phyloP scores from a whole-genome alignment of 805 yeast species.

The Sugiyamaella boreocaroliniensis region DNA sequence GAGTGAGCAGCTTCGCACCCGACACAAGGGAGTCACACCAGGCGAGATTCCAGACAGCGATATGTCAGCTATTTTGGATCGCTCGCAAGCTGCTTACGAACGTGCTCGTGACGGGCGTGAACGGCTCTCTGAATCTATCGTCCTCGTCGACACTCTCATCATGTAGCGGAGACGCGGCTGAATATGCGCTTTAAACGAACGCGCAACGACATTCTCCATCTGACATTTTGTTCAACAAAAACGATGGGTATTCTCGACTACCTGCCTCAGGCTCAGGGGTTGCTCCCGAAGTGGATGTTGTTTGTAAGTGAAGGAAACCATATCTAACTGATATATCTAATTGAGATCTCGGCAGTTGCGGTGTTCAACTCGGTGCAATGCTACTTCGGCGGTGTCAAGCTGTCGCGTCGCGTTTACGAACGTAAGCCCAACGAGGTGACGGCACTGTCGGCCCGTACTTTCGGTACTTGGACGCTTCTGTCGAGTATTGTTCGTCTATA shows the following conservation, averaged over 20 bases:
- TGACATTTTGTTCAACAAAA: no score
- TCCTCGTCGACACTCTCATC: constrained; percentile 2
- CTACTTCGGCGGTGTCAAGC: constrained; percentile 62
- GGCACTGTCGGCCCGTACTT: constrained; percentile 82
- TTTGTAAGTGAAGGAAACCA: constrained; percentile 39
- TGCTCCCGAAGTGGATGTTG: constrained; percentile 69
- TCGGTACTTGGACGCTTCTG: constrained; percentile 95
- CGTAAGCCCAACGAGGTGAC: constrained; percentile 50
- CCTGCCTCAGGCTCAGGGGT: constrained; percentile 34
- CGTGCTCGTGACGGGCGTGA: constrained; percentile 12
- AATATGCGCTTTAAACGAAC: no score
- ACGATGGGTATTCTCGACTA: neutral
- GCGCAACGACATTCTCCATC: no score
- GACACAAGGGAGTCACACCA: neutral
- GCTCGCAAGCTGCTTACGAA: constrained; percentile 15
- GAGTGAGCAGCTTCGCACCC: constrained; percentile 1
- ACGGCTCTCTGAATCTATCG: constrained; percentile 8
- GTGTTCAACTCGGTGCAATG: constrained; percentile 85
- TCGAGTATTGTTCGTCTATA: constrained; percentile 78
- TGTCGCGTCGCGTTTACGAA: constrained; percentile 77
- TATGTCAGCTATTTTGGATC: constrained; percentile 12
- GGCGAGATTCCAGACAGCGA: constrained; percentile 10
- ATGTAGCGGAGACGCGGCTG: neutral
- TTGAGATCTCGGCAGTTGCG: constrained; percentile 77
- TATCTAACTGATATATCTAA: constrained; percentile 26